Conservation (phyloP, 768 basidiomycete species). For the Termitomyces heimii region DNA sequence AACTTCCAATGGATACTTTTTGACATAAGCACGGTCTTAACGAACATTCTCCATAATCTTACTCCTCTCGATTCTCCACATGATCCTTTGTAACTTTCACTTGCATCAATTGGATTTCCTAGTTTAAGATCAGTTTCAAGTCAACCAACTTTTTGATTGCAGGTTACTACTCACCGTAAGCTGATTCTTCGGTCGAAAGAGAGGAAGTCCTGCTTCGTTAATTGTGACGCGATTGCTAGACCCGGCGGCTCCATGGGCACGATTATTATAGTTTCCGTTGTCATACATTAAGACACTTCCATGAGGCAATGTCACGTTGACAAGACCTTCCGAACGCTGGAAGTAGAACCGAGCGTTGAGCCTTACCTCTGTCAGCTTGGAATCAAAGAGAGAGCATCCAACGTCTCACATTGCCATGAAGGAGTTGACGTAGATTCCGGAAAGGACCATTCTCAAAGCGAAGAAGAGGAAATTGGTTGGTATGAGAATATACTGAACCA, state of each 20-base stretch:
- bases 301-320: not conserved
- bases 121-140: not conserved
- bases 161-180: not conserved
- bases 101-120: not conserved
- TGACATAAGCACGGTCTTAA: no score
- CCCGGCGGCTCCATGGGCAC: not conserved
- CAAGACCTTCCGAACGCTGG: not conserved
- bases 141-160: not conserved
- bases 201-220: not conserved
- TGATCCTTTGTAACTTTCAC: not conserved
- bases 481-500: not conserved
- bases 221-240: not conserved
- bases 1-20: no score
- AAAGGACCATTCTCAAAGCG: not conserved
- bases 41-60: no score
- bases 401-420: not conserved
- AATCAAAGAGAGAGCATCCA: not conserved
- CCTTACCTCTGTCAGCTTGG: not conserved
- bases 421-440: not conserved
- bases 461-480: not conserved
- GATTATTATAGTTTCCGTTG: not conserved
- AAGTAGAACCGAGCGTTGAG: not conserved
- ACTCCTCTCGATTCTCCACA: not conserved
- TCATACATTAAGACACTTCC: not conserved
- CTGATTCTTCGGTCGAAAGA: not conserved